Percentiles rank a stretch among this genome's conserved stretches.
These are phyloP conservation scores for Termitomyces eurrhizus DNA, from an alignment of 768 basidiomycete species.

Conservation along the genomic window DNA sequence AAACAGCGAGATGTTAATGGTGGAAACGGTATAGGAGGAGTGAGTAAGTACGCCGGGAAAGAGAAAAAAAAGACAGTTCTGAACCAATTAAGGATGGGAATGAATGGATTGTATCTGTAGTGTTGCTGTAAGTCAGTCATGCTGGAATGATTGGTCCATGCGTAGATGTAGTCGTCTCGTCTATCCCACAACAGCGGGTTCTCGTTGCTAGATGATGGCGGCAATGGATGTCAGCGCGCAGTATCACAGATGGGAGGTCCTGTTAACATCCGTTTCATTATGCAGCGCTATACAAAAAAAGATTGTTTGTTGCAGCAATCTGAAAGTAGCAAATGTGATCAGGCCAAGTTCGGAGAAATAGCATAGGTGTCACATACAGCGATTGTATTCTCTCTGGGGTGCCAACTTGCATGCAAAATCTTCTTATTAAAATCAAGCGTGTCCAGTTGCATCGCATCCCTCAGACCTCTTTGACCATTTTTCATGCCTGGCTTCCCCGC, in stretches of 20 bases:
- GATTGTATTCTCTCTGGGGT: conserved; percentile 97
- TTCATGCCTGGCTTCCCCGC: conserved; percentile 67
- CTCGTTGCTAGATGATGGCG: conserved; percentile 18
- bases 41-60: conserved; percentile 15
- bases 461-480: conserved; percentile 74
- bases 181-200: conserved; percentile 16
- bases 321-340: conserved; percentile 25
- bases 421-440: conserved; percentile 95
- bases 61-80: conserved; percentile 4
- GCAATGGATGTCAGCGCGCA: conserved; percentile 9
- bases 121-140: conserved; percentile 18
- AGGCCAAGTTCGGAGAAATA: neutral
- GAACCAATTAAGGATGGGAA: conserved; percentile 16
- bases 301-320: conserved; percentile 97
- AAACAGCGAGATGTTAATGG: conserved; percentile 12
- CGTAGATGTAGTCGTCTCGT: conserved; percentile 19
- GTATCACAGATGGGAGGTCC: conserved; percentile 10
- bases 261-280: conserved; percentile 29
- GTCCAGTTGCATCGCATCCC: conserved; percentile 85
- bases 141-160: conserved; percentile 14
- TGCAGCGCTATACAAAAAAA: conserved; percentile 82
- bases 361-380: conserved; percentile 55
- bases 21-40: conserved; percentile 15
- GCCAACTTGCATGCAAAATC: conserved; percentile 95
- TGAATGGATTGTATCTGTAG: conserved; percentile 17